Evolutionary conservation across 2,329 filamentous ascomycete species (phyloP).

Genomic region (Coniochaeta sp.): DNA sequence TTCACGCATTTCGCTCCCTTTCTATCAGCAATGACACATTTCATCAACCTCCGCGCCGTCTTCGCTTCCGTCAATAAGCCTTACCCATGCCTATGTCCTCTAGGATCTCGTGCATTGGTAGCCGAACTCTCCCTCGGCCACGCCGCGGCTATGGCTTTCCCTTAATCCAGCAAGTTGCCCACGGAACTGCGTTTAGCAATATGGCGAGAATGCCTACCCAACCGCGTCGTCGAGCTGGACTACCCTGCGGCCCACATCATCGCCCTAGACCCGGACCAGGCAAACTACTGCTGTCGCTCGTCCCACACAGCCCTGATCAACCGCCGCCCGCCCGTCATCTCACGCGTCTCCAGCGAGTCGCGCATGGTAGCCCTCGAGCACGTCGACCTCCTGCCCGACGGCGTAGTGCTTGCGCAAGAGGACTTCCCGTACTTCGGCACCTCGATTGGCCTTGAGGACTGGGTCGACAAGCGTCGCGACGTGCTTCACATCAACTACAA

Average conservation of each 20-base stretch:
- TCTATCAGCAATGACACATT: too few relatives aligned
- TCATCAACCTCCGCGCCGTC: too few relatives aligned
- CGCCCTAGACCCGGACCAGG: neutral
- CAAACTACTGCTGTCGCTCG: neutral
- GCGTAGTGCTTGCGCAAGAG: too few relatives aligned
- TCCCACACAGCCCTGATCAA: neutral
- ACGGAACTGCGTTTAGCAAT: neutral
- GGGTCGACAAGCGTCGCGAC: neutral
- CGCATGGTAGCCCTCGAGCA: neutral
- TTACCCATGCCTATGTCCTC: too few relatives aligned
- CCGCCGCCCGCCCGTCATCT: neutral
- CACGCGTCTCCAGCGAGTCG: neutral
- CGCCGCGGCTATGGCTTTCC: neutral
- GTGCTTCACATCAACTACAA: neutral
- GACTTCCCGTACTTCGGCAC: neutral
- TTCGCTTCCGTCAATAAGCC: too few relatives aligned
- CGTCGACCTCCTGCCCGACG: neutral
- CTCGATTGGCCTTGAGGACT: neutral
- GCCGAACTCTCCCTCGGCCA: too few relatives aligned
- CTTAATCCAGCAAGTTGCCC: neutral
- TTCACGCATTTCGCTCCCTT: too few relatives aligned
- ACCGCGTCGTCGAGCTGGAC: neutral
- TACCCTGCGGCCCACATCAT: neutral
- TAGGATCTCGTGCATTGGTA: too few relatives aligned
- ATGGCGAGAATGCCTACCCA: neutral